Evolutionary conservation across 225 moss, liverwort and hornwort species (phyloP), one percentile per base, ranked within the genome.

Genomic region (Sphagnum tenellum): DNA sequence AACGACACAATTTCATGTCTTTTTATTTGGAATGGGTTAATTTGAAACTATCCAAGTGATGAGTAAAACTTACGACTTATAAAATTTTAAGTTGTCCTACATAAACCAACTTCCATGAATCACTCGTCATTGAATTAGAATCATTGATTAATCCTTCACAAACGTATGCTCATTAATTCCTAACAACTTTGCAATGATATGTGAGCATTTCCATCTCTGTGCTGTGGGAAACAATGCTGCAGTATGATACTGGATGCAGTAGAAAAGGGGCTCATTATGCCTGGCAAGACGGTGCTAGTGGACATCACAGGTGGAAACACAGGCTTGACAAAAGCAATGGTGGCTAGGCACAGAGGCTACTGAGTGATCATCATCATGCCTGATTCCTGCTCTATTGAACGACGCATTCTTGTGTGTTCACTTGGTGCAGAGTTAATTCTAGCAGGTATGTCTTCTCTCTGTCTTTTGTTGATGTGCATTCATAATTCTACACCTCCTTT

Each of bases 301-400:
- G 89, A 89, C 66, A 56, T 85, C n/a, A 81, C 89, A 2, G 81
- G 89, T 63, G 92, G 89, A n/a, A 89, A 93, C 64, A 83, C 81
- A 0, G 92, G 89, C 48, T 76, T 93, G 11, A 79, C 85, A 3
- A 48, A 89, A 67, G 88, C 92, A 4, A 67, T 83, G 56, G 75
- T 81, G 45, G 89, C 74, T 47, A 62, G 60, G 4, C 72, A 72
- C 12, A 79, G 79, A 67, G 92, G 86, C 44, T 93, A 93, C 76
- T 81, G 86, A 70, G 73, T 71, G 56, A 69, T 78, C 11, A 61
- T 82, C 48, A 67, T 92, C 47, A 89, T 92, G 85, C 89, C 88
- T 9, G 72, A 89, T 70, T 79, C 81, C 11, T 89, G 83, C 70
- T 92, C 92, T 4, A 55, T 89, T 4, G 92, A 93, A 76, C 79